These are phyloP conservation scores for Phytophthora aleatoria DNA, from an alignment of 352 stramenopile genomes.

Conservation along the genomic window DNA sequence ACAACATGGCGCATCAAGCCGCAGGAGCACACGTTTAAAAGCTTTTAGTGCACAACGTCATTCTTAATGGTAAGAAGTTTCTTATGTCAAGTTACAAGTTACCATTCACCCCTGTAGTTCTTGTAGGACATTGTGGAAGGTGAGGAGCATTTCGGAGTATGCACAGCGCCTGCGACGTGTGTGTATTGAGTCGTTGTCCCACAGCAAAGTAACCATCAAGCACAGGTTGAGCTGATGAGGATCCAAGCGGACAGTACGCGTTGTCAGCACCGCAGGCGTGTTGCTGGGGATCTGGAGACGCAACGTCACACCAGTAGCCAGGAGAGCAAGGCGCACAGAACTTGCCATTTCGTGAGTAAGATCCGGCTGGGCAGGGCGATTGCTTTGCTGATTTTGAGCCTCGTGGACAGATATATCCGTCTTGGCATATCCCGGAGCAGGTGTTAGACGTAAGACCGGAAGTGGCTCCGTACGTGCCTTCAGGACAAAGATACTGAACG, in stretches of 20 bases:
- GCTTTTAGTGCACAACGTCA: slow-evolving; percentile 53
- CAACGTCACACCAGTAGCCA: slow-evolving; percentile 60
- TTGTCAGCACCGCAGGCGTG: slow-evolving; percentile 52
- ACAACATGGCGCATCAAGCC: slow-evolving; percentile 80
- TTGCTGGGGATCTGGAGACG: slow-evolving; percentile 51
- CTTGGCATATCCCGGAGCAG: slow-evolving; percentile 63
- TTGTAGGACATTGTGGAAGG: slow-evolving; percentile 59
- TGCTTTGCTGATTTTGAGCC: slow-evolving; percentile 52
- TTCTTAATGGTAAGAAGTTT: no score
- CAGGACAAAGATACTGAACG: slow-evolving; percentile 52
- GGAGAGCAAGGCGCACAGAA: slow-evolving; percentile 54
- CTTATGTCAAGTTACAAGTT: slow-evolving; percentile 2
- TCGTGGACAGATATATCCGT: slow-evolving; percentile 55
- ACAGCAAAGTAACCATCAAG: slow-evolving; percentile 46
- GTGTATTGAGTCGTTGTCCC: slow-evolving; percentile 41
- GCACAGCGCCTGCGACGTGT: slow-evolving; percentile 51
- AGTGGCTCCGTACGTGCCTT: slow-evolving; percentile 53
- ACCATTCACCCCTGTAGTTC: slow-evolving; percentile 49
- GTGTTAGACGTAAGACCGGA: slow-evolving; percentile 41
- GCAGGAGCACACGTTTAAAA: slow-evolving; percentile 72
- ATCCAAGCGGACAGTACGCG: slow-evolving; percentile 62
- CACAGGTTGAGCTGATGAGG: slow-evolving; percentile 35
- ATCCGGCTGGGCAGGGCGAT: slow-evolving; percentile 55
- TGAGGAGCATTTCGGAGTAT: slow-evolving; percentile 45
- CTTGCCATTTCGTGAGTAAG: slow-evolving; percentile 64